Evolutionary conservation across 225 moss, liverwort and hornwort species (phyloP).

Genomic region (Polytrichum commune): DNA sequence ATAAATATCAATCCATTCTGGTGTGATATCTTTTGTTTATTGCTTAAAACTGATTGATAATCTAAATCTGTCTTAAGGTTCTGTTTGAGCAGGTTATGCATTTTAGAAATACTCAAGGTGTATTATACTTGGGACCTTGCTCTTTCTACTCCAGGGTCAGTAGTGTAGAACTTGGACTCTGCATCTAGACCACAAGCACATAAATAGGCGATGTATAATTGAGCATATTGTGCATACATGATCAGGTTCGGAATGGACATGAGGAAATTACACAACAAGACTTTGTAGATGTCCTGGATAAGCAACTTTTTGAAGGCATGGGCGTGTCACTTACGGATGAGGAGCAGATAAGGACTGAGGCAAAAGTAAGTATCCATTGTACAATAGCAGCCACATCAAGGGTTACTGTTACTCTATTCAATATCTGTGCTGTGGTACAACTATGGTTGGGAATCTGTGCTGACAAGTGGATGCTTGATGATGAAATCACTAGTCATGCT

Average conservation of each 20-base stretch:
- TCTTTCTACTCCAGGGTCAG: not conserved
- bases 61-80: too few species aligned
- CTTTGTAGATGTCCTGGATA: slow-evolving; percentile 79
- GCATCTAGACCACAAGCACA: too few species aligned
- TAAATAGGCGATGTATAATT: too few species aligned
- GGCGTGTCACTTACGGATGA: slow-evolving; percentile 93
- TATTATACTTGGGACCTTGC: not conserved
- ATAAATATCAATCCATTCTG: too few species aligned
- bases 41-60: too few species aligned
- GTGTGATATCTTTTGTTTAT: too few species aligned
- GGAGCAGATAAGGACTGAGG: slow-evolving; percentile 72
- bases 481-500: not conserved
- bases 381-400: not conserved
- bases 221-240: slow-evolving; percentile 3
- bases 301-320: slow-evolving; percentile 99
- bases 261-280: slow-evolving; percentile 84
- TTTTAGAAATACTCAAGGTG: too few species aligned
- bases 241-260: slow-evolving; percentile 86
- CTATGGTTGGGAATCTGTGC: not conserved
- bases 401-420: not conserved
- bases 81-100: too few species aligned
- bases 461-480: not conserved
- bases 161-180: too few species aligned
- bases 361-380: slow-evolving; percentile 45
- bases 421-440: too few species aligned